Conservation (phyloP, 176 grass and related monocot species). For the Cenchrus americanus region DNA sequence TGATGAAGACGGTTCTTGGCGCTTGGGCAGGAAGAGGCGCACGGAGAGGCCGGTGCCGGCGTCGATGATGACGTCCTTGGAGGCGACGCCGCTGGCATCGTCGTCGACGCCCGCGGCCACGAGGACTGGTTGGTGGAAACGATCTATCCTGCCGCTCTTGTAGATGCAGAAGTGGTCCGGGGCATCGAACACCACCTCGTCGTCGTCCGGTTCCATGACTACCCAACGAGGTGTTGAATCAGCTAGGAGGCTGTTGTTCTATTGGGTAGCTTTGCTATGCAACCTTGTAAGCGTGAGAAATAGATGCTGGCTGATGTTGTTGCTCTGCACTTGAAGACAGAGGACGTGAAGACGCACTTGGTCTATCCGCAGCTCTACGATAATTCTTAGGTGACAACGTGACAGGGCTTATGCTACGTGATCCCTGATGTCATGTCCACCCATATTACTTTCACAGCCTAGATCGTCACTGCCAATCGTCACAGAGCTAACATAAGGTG, state of each 20-base stretch:
- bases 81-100: too few relatives aligned
- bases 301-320: neutral
- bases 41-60: too few relatives aligned
- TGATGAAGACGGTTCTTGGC: too few relatives aligned
- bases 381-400: slow-evolving; percentile 13
- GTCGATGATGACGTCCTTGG: too few relatives aligned
- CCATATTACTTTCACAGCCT: too few relatives aligned
- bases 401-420: neutral
- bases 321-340: neutral
- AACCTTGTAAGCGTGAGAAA: neutral
- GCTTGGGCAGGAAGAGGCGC: too few relatives aligned
- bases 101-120: neutral
- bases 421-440: neutral
- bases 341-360: neutral
- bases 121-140: slow-evolving; percentile 8
- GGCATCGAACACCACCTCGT: slow-evolving; percentile 42
- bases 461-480: neutral
- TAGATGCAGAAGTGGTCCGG: slow-evolving; percentile 45
- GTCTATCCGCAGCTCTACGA: neutral
- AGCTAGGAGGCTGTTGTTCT: too few relatives aligned
- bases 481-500: too few relatives aligned
- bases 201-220: slow-evolving; percentile 11
- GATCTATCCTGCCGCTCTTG: slow-evolving; percentile 28
- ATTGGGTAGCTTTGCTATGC: too few relatives aligned
- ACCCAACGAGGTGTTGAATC: too few relatives aligned